Percentiles rank a stretch among this genome's conserved stretches.
Evolutionary conservation across 2,329 filamentous ascomycete species (phyloP).

Genomic region (Neonectria hederae): DNA sequence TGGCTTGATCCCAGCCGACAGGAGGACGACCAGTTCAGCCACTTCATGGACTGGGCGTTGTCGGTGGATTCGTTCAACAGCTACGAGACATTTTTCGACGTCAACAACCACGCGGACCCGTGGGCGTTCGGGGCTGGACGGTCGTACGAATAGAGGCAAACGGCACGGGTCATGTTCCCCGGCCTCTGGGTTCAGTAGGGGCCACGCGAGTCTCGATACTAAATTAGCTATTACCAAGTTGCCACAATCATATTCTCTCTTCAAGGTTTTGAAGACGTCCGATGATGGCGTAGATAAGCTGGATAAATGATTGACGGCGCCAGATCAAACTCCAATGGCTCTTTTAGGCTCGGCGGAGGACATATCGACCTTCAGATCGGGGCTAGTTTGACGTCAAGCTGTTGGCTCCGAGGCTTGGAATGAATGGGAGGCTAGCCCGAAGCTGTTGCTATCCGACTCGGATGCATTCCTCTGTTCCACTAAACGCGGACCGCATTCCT

Average conservation of each 20-base stretch:
- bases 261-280: not conserved
- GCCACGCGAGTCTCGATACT: not conserved
- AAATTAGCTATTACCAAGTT: not conserved
- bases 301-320: not conserved
- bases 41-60: constrained; percentile 43
- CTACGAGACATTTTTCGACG: constrained; percentile 36
- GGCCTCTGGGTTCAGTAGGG: not conserved
- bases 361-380: constrained; percentile 23
- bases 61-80: constrained; percentile 42
- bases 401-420: constrained; percentile 14
- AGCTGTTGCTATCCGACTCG: not conserved
- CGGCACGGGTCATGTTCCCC: not conserved
- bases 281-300: not conserved
- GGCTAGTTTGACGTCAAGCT: constrained; percentile 14
- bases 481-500: not conserved
- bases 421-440: constrained; percentile 17
- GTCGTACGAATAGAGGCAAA: not conserved
- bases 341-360: constrained; percentile 28
- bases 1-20: constrained; percentile 38
- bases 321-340: not conserved
- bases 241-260: not conserved
- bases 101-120: constrained; percentile 7
- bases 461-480: not conserved
- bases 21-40: constrained; percentile 26
- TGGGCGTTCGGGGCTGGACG: not conserved